Evolutionary conservation across 306 rosid genomes (phyloP).

Genomic region (Cucumis hystrix): DNA sequence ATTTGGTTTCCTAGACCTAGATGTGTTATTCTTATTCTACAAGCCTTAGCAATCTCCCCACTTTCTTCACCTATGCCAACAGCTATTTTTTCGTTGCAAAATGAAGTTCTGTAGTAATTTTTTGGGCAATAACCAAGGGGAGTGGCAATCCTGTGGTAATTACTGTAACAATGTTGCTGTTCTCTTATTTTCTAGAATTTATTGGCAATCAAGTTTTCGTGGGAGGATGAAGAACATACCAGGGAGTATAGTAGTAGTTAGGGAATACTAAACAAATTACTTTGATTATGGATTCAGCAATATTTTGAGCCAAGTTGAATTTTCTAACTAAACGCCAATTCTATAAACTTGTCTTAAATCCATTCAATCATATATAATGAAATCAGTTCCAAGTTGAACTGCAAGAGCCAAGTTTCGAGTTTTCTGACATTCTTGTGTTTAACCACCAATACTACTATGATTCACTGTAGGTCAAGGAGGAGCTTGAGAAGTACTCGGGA

Average conservation of each 20-base stretch:
- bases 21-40: no score
- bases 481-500: slow-evolving; percentile 38
- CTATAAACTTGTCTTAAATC: not conserved
- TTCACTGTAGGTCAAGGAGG: slow-evolving; percentile 50
- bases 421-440: not conserved
- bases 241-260: not conserved
- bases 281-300: not conserved
- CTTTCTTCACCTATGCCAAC: not conserved
- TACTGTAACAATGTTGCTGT: not conserved
- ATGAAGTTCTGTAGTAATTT: not conserved
- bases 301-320: not conserved
- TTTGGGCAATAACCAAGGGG: not conserved
- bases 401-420: not conserved
- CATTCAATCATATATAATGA: no score
- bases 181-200: not conserved
- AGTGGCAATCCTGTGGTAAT: not conserved
- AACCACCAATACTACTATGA: slow-evolving; percentile 13
- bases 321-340: not conserved
- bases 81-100: not conserved
- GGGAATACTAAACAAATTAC: not conserved
- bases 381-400: not conserved
- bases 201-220: not conserved
- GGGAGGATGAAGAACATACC: not conserved
- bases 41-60: not conserved
- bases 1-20: not conserved